Conservation (phyloP, 441 rosid species). For the Pelargonium australe region DNA sequence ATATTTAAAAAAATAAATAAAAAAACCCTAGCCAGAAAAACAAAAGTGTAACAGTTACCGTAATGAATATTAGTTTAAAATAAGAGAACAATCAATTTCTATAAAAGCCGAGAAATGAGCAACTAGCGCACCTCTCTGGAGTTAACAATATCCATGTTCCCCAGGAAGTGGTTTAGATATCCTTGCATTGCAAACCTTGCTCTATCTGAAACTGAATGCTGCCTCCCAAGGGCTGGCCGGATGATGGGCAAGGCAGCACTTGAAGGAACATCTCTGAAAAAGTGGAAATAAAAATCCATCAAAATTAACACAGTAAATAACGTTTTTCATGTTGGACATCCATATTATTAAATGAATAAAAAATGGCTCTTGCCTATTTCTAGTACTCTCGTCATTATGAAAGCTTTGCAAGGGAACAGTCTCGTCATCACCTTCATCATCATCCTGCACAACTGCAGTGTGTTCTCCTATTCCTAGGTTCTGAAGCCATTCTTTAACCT, state of each 20-base stretch:
- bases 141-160: constrained; percentile 90
- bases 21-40: background rate
- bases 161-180: constrained; percentile 86
- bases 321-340: background rate
- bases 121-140: constrained; percentile 65
- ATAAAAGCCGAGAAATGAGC: constrained; percentile 9
- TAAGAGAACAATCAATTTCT: constrained; percentile 1
- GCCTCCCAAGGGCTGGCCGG: constrained; percentile 90
- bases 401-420: constrained; percentile 38
- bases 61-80: background rate
- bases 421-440: constrained; percentile 83
- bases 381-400: constrained; percentile 62
- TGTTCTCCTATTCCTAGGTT: constrained; percentile 99
- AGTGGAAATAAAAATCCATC: constrained; percentile 16
- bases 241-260: constrained; percentile 92
- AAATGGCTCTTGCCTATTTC: constrained; percentile 51
- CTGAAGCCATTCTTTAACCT: constrained; percentile 99
- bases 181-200: constrained; percentile 97
- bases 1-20: too few relatives aligned
- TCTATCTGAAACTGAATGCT: constrained; percentile 79
- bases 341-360: background rate
- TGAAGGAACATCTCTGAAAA: constrained; percentile 94
- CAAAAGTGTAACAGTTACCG: background rate
- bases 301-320: constrained; percentile 15
- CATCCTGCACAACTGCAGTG: constrained; percentile 62